phyloP scores from a whole-genome alignment of 106 monocot species.

The Chionographis japonica region DNA sequence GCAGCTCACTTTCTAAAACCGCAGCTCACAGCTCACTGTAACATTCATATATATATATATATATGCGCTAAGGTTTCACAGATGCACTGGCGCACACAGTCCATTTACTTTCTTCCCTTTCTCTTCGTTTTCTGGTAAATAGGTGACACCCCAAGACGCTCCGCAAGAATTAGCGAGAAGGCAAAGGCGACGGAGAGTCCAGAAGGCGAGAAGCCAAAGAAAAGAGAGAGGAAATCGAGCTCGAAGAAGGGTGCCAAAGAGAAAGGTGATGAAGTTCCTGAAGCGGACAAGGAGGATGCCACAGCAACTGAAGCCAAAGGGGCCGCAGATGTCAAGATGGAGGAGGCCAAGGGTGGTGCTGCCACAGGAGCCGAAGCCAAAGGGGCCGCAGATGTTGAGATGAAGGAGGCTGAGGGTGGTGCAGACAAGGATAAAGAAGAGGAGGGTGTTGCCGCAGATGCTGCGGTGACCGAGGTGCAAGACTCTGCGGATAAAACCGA shows the following conservation, averaged over 20 bases:
- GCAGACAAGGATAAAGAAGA: slow-evolving; percentile 1
- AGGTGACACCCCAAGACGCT: slow-evolving; percentile 77
- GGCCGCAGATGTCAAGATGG: slow-evolving; percentile 8
- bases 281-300: slow-evolving; percentile 7
- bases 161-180: slow-evolving; percentile 63
- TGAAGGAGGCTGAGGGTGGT: slow-evolving; percentile 9
- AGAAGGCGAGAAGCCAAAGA: slow-evolving; percentile 49
- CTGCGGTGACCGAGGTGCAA: no score
- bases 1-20: no score
- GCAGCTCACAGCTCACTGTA: not conserved
- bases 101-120: not conserved
- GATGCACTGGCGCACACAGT: not conserved
- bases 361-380: not conserved
- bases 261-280: slow-evolving; percentile 9
- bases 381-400: slow-evolving; percentile 7
- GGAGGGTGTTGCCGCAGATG: not conserved
- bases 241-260: slow-evolving; percentile 30
- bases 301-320: not conserved
- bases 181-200: slow-evolving; percentile 35
- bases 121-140: not conserved
- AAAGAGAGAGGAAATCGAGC: slow-evolving; percentile 36
- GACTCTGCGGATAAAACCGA: no score
- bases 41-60: no score
- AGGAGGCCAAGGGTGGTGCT: slow-evolving; percentile 2
- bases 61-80: not conserved